These are phyloP conservation scores for Thelephora aurantiotincta DNA, from an alignment of 768 basidiomycete genomes.

Conservation along the genomic window DNA sequence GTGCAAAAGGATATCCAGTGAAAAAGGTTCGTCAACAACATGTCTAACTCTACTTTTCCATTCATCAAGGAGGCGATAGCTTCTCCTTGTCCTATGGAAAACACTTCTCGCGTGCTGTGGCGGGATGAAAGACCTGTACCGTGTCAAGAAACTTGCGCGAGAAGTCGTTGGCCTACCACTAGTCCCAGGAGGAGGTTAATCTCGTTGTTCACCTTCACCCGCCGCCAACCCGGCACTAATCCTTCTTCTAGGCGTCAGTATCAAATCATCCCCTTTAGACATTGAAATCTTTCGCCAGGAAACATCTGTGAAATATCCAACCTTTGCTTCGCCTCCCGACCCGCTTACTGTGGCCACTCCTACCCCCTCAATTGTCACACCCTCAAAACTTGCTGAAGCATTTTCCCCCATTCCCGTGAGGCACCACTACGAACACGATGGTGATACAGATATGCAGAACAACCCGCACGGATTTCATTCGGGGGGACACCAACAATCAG, in stretches of 20 bases:
- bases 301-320: conserved; percentile 91
- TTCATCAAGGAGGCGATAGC: conserved; percentile 26
- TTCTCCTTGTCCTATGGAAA: conserved; percentile 92
- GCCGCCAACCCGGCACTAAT: conserved; percentile 1
- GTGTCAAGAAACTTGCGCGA: conserved; percentile 74
- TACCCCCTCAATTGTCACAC: conserved; percentile 21
- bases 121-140: conserved; percentile 72
- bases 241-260: conserved; percentile 31
- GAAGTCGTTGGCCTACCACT: conserved; percentile 69
- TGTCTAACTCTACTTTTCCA: conserved; percentile 4
- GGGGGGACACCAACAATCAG: conserved; percentile 16
- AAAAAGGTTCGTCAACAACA: conserved; percentile 57
- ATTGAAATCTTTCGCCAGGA: conserved; percentile 83
- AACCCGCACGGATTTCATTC: conserved; percentile 18
- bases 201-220: background rate
- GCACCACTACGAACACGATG: conserved; percentile 83
- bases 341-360: conserved; percentile 9
- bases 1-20: conserved; percentile 89
- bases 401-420: conserved; percentile 88
- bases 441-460: conserved; percentile 31
- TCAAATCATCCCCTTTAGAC: conserved; percentile 87
- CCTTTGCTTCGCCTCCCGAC: conserved; percentile 55
- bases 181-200: conserved; percentile 32
- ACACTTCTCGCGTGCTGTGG: conserved; percentile 84
- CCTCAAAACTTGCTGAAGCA: conserved; percentile 72